Base-by-base conservation (phyloP, 108 stramenopile genomes). In the Cylindrotheca fusiformis region DNA sequence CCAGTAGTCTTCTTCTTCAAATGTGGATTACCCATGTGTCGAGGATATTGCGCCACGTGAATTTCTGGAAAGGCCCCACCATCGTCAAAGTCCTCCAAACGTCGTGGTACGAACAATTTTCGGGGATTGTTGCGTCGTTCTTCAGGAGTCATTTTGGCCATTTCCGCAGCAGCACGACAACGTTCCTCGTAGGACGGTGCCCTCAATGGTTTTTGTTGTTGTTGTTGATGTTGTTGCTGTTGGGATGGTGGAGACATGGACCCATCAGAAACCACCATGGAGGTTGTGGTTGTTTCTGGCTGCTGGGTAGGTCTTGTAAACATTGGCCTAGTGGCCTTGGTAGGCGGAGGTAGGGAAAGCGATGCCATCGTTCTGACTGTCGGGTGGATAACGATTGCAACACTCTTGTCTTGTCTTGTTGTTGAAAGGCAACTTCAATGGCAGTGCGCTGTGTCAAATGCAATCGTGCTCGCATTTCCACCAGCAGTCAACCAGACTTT, bases 51-150 rank as follows among this genome's bases (percentile, higher is more conserved):
- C 36, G 96, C 96, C 19, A 98, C 94, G 61, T 98, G 97, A 52
- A 98, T 95, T 79, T 99, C 99, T 21, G 97, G 99, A 67, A 93
- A 98, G 53, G 97, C 96, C 4, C 97, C 99, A 0, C 99, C 99
- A 61, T 98, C 99, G 32, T 93, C 97, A 67, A 97, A 98, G 68
- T 97, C 99, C 22, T 60, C 69, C 29, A 95, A 58, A 19, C 69
- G 71, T 23, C 95, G 90, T 5, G 98, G 99, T 14, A 98, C 96
- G 74, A 97, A 99, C 47, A 91, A 71, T 48, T 69, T 78, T 10
- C 53, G 49, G 48, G 82, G 79, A 41, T 56, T 52, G 2, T 61
- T 45, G 33, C 72, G 69, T 26, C 93, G 87, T 69, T 89, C 66
- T 31, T 78, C 80, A 58, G 85, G 77, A 27, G 87, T 49, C 24